Conservation (phyloP, 2,329 filamentous ascomycete species). For the Xylariaceae sp. region DNA sequence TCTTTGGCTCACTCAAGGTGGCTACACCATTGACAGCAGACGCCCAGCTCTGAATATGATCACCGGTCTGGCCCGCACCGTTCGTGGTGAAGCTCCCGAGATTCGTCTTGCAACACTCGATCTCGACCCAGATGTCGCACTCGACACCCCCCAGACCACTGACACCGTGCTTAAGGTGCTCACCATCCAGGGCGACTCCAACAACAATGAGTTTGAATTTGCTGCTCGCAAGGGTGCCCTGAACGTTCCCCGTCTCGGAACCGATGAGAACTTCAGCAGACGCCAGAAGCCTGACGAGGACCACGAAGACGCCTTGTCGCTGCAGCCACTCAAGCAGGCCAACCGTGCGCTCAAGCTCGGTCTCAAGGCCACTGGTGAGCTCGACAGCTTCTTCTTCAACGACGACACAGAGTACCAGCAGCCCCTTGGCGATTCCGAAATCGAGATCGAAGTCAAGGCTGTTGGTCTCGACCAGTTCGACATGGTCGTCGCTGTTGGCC, state of each 20-base stretch:
- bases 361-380: constrained; percentile 27
- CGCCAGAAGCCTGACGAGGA: constrained; percentile 24
- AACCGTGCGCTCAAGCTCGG: constrained; percentile 26
- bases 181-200: constrained; percentile 23
- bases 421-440: constrained; percentile 23
- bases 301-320: constrained; percentile 20
- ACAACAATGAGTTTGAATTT: constrained; percentile 27
- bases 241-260: constrained; percentile 23
- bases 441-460: constrained; percentile 28
- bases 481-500: constrained; percentile 28
- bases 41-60: constrained; percentile 40
- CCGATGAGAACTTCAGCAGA: constrained; percentile 24
- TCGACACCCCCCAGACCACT: constrained; percentile 29
- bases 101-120: constrained; percentile 46
- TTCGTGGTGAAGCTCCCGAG: constrained; percentile 44
- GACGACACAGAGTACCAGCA: constrained; percentile 24
- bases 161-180: constrained; percentile 33
- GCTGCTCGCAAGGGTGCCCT: constrained; percentile 25
- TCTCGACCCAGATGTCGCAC: constrained; percentile 37
- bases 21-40: constrained; percentile 23
- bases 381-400: constrained; percentile 28
- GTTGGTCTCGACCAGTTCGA: constrained; percentile 27
- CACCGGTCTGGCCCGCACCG: constrained; percentile 42
- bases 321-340: constrained; percentile 26
- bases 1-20: constrained; percentile 27